These are phyloP conservation scores for Hypoxylon lienhwacheense DNA, from an alignment of 495 filamentous ascomycete genomes.

Conservation along the genomic window DNA sequence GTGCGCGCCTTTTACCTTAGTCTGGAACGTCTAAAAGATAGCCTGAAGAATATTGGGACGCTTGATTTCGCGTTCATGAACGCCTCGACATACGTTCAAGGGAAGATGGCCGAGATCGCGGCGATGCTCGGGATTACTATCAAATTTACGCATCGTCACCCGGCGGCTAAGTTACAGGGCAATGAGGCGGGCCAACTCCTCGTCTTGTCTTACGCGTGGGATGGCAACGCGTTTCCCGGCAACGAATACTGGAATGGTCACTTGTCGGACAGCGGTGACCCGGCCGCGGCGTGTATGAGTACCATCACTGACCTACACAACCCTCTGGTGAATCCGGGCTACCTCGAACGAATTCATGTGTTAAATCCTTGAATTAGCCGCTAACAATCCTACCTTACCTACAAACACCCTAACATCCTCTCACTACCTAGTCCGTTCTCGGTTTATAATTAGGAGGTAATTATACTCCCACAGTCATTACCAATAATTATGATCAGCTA, in stretches of 20 bases:
- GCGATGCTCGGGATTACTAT: conserved; percentile 21
- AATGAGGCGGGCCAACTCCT: conserved; percentile 30
- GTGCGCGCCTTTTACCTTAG: conserved; percentile 30
- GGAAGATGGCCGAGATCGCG: neutral
- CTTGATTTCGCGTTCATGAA: conserved; percentile 28
- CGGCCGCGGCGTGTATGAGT: conserved; percentile 45
- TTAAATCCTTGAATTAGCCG: neutral
- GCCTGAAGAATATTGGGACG: conserved; percentile 12
- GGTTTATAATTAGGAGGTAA: too few species aligned
- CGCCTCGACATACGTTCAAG: neutral
- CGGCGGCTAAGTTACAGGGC: conserved; percentile 35
- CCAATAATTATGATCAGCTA: too few species aligned
- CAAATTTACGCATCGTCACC: conserved; percentile 37
- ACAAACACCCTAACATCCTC: too few species aligned
- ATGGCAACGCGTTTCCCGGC: conserved; percentile 44
- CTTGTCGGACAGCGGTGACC: conserved; percentile 38
- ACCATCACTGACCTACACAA: conserved; percentile 45
- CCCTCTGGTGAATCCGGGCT: conserved; percentile 33
- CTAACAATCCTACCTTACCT: too few species aligned
- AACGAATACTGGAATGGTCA: conserved; percentile 45
- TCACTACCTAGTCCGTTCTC: too few species aligned
- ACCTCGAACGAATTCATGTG: conserved; percentile 9
- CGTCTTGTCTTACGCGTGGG: conserved; percentile 46
- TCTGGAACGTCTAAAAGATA: neutral
- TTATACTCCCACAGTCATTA: too few species aligned